phyloP scores from a whole-genome alignment of 2,329 filamentous ascomycete genomes.

The Scedosporium dehoogii region DNA sequence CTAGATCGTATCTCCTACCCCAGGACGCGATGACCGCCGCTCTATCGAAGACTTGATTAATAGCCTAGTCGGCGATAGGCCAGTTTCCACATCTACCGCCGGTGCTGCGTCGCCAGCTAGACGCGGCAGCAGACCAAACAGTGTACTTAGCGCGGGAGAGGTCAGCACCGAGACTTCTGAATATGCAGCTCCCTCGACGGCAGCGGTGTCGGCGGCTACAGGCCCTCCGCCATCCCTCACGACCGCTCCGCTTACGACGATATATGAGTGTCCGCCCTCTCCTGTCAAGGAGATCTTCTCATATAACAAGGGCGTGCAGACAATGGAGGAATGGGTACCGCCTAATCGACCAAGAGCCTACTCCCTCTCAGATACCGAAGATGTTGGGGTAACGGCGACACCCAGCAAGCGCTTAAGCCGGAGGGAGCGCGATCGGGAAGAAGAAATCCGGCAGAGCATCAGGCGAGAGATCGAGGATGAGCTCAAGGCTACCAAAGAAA shows the following conservation, averaged over 20 bases:
- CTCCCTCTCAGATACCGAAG: conserved; percentile 55
- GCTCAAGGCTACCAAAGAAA: conserved; percentile 60
- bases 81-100: conserved; percentile 55
- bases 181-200: conserved; percentile 35
- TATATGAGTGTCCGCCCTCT: conserved; percentile 71
- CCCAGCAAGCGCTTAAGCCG: conserved; percentile 68
- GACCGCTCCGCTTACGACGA: conserved; percentile 62
- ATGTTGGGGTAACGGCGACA: conserved; percentile 43
- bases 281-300: conserved; percentile 78
- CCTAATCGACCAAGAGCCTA: conserved; percentile 42
- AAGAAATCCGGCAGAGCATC: conserved; percentile 77
- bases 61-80: conserved; percentile 68
- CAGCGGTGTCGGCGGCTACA: conserved; percentile 26
- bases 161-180: conserved; percentile 67
- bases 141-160: conserved; percentile 72
- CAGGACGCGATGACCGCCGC: conserved; percentile 58
- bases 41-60: conserved; percentile 82
- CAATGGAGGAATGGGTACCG: conserved; percentile 62
- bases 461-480: conserved; percentile 90
- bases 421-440: conserved; percentile 72
- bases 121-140: conserved; percentile 71
- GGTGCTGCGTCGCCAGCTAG: conserved; percentile 55
- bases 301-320: conserved; percentile 96
- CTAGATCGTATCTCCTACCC: conserved; percentile 55
- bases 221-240: conserved; percentile 57